Conservation (phyloP, 2,329 filamentous ascomycete genomes). For the Tolypocladium sp. region DNA sequence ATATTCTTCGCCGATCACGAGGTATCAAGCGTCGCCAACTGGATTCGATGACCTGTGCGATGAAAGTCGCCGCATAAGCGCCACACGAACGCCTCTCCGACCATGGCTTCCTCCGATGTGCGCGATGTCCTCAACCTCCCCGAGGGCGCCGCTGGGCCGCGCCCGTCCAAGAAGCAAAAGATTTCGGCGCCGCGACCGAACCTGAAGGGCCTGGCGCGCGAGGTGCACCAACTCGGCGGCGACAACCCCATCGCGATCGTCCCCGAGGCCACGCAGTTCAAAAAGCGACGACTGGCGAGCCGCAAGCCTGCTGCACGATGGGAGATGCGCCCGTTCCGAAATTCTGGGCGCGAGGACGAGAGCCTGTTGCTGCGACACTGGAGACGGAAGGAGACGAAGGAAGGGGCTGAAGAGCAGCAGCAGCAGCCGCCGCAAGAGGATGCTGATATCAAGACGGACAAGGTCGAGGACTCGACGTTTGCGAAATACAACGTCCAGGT, state of each 20-base stretch:
- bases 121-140: constrained; percentile 82
- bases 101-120: constrained; percentile 69
- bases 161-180: constrained; percentile 69
- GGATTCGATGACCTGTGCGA: constrained; percentile 10
- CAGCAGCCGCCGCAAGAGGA: constrained; percentile 20
- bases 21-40: neutral
- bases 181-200: constrained; percentile 49
- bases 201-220: constrained; percentile 54
- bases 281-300: constrained; percentile 45
- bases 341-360: constrained; percentile 64
- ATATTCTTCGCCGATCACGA: neutral
- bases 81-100: constrained; percentile 9
- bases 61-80: constrained; percentile 10
- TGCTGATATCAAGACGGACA: constrained; percentile 15
- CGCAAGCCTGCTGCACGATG: constrained; percentile 51
- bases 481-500: constrained; percentile 83
- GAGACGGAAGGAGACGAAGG: constrained; percentile 50
- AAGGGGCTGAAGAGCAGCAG: constrained; percentile 16
- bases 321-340: constrained; percentile 64
- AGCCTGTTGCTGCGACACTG: constrained; percentile 68
- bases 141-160: constrained; percentile 37
- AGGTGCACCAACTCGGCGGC: constrained; percentile 56
- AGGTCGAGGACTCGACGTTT: constrained; percentile 55
- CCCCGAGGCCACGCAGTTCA: constrained; percentile 49
- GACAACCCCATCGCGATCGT: constrained; percentile 61